phyloP scores from a whole-genome alignment of 345 rosid species.

The Hypericum androsaemum region DNA sequence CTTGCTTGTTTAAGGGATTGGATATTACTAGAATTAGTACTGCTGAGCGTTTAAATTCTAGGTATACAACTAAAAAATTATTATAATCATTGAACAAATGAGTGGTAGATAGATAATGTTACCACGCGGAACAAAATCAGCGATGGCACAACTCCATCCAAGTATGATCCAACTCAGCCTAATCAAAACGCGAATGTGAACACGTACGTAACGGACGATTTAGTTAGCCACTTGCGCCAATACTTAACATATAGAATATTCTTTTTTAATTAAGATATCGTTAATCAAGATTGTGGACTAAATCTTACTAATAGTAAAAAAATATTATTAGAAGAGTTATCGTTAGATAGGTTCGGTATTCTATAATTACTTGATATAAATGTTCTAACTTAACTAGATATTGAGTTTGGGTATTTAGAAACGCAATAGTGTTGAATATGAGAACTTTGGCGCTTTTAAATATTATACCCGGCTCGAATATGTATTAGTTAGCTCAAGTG shows the following conservation, averaged over 20 bases:
- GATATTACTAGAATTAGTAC: slow-evolving; percentile 18
- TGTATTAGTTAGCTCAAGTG: too few species aligned
- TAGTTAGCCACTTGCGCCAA: slow-evolving; percentile 11
- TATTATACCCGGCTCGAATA: too few species aligned
- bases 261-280: not conserved
- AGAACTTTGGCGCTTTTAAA: too few species aligned
- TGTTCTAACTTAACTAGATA: too few species aligned
- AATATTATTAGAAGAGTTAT: slow-evolving; percentile 12
- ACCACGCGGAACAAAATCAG: slow-evolving; percentile 5
- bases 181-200: slow-evolving; percentile 13
- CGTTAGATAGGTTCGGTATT: not conserved
- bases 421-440: too few species aligned
- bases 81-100: too few species aligned
- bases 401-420: too few species aligned
- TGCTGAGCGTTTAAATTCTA: too few species aligned
- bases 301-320: not conserved
- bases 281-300: not conserved
- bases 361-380: too few species aligned
- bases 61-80: too few species aligned
- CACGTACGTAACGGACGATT: slow-evolving; percentile 21
- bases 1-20: slow-evolving; percentile 33
- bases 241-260: not conserved
- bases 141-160: slow-evolving; percentile 3
- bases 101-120: slow-evolving; percentile 9
- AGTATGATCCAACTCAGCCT: slow-evolving; percentile 26